These are phyloP conservation scores for Phlyctochytrium bullatum DNA, from an alignment of 192 early-diverging fungal species.

Conservation along the genomic window DNA sequence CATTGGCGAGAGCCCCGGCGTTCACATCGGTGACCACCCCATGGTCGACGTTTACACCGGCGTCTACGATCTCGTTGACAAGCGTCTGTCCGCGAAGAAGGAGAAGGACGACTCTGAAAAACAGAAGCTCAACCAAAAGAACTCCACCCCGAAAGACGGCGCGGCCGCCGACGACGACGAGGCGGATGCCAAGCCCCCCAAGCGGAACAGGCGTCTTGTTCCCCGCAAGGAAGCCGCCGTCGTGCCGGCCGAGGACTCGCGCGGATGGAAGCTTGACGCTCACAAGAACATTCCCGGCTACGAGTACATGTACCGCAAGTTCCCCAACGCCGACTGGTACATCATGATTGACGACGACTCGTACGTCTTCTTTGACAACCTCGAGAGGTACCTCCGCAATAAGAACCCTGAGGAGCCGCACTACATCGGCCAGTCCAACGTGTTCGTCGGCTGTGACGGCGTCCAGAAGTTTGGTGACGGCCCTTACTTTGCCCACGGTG, in stretches of 20 bases:
- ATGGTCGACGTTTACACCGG: slow-evolving; percentile 50
- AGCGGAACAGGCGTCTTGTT: no score
- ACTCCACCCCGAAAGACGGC: neutral
- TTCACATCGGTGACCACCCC: slow-evolving; percentile 35
- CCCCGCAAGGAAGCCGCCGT: neutral
- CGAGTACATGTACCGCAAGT: slow-evolving; percentile 41
- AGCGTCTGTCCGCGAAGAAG: slow-evolving; percentile 6
- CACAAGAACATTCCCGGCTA: slow-evolving; percentile 60
- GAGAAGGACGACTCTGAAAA: neutral
- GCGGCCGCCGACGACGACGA: neutral
- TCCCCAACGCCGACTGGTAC: slow-evolving; percentile 59
- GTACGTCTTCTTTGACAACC: slow-evolving; percentile 54
- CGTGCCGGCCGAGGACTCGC: slow-evolving; percentile 27
- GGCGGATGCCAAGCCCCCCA: neutral
- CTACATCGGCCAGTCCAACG: slow-evolving; percentile 45
- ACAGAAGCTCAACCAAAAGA: neutral
- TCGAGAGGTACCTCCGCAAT: slow-evolving; percentile 26
- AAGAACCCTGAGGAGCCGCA: slow-evolving; percentile 37
- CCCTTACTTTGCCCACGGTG: slow-evolving; percentile 56
- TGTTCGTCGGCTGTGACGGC: slow-evolving; percentile 54
- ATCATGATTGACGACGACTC: slow-evolving; percentile 70
- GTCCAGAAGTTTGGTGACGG: slow-evolving; percentile 39
- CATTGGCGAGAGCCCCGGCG: slow-evolving; percentile 45
- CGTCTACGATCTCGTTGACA: slow-evolving; percentile 28
- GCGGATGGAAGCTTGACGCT: slow-evolving; percentile 50